Conservation (phyloP, 78 protist species). For the Dictyostelium intermedium region DNA sequence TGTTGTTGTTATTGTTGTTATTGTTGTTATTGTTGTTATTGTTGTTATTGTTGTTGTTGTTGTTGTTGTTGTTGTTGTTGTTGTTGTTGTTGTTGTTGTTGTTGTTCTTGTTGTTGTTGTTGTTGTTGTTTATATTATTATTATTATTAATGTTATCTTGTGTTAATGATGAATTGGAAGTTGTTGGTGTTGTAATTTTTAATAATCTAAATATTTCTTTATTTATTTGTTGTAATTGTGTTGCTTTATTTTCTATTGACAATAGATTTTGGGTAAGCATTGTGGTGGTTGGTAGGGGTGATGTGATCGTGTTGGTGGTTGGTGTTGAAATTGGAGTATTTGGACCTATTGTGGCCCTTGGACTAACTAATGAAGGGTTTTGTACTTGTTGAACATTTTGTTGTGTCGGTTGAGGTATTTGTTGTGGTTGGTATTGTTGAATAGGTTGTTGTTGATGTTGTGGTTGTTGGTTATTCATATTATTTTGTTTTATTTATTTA, state of each 20-base stretch:
- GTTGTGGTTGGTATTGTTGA: background rate
- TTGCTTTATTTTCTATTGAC: background rate
- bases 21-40: too few relatives aligned
- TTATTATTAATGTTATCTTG: too few relatives aligned
- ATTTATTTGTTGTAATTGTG: conserved; percentile 1
- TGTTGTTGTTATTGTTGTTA: background rate
- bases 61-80: too few relatives aligned
- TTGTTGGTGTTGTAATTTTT: background rate
- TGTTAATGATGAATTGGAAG: background rate
- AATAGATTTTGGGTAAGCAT: background rate
- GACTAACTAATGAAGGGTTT: background rate
- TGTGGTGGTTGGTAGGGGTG: background rate
- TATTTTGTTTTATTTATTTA: background rate
- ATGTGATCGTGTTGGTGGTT: background rate
- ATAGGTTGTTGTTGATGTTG: conserved; percentile 18
- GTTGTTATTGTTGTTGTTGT: too few relatives aligned
- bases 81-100: background rate
- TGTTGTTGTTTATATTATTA: background rate
- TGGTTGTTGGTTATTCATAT: background rate
- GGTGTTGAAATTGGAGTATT: background rate
- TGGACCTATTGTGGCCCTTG: background rate
- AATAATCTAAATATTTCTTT: background rate
- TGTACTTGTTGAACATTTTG: conserved; percentile 3
- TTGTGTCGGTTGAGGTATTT: conserved; percentile 7
- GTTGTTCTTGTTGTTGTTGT: background rate